These are phyloP conservation scores for Ceratopteris richardii DNA, from an alignment of 75 land plant species.

Conservation along the genomic window DNA sequence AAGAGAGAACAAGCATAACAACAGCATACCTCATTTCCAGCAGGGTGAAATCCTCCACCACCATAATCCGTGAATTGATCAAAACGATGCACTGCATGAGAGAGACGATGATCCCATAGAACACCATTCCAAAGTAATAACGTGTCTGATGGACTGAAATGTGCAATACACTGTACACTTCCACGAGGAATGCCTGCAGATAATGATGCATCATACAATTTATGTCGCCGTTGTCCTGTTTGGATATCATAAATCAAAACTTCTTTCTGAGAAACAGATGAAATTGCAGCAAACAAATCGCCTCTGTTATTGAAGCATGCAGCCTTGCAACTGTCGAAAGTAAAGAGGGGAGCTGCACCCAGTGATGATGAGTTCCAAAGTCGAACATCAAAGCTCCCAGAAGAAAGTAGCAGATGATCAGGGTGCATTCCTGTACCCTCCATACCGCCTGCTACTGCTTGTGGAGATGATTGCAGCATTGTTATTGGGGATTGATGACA, in stretches of 20 bases:
- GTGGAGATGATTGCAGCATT: conserved; percentile 49
- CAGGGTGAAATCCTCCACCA: conserved; percentile 99
- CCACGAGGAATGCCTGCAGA: conserved; percentile 43
- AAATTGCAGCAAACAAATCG: conserved; percentile 60
- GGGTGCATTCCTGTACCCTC: conserved; percentile 18
- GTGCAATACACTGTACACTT: conserved; percentile 55
- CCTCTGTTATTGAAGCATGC: conserved; percentile 87
- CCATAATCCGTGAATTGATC: conserved; percentile 98
- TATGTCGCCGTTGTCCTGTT: conserved; percentile 48
- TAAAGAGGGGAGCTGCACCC: conserved; percentile 49
- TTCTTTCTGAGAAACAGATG: conserved; percentile 56
- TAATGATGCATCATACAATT: conserved; percentile 42
- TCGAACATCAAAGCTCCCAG: conserved; percentile 61
- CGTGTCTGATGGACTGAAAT: conserved; percentile 79
- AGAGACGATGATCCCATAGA: conserved; percentile 84
- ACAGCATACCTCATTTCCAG: conserved; percentile 99
- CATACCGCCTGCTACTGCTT: conserved; percentile 7
- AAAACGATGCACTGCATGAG: conserved; percentile 71
- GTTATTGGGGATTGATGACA: conserved; percentile 65
- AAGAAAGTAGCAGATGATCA: conserved; percentile 74
- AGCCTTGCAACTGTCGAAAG: conserved; percentile 77
- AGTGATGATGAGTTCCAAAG: conserved; percentile 81
- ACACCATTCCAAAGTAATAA: conserved; percentile 95
- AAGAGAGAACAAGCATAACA: no score
- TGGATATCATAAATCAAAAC: conserved; percentile 76